Conservation (phyloP, 345 rosid genomes). For the Conringia planisiliqua region DNA sequence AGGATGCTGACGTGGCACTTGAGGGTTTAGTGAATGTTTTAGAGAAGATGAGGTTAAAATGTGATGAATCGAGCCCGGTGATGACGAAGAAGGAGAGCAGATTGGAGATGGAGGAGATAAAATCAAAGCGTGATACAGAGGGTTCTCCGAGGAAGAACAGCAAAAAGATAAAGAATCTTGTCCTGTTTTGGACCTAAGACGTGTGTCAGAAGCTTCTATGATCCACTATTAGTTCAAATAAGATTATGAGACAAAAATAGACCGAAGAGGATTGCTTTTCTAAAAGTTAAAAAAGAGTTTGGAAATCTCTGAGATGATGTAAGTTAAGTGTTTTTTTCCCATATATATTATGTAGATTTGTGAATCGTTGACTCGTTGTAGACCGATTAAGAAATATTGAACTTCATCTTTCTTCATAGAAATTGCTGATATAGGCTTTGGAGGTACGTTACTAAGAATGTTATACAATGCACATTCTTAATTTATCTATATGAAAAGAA, state of each 20-base stretch:
- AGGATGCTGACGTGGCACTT: conserved; percentile 47
- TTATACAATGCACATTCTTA: too few species aligned
- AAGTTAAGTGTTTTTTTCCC: background rate
- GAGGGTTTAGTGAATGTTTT: conserved; percentile 45
- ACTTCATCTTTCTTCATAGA: background rate
- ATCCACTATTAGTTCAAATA: conserved; percentile 5
- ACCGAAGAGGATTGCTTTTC: conserved; percentile 9
- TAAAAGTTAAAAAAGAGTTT: background rate
- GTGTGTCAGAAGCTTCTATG: conserved; percentile 1
- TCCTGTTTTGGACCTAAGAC: conserved; percentile 27
- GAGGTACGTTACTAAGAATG: conserved; percentile 1
- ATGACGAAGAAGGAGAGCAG: conserved; percentile 10
- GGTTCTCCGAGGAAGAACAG: conserved; percentile 30
- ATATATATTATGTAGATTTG: background rate
- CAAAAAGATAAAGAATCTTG: conserved; percentile 28
- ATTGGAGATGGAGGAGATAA: conserved; percentile 20
- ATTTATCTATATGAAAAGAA: too few species aligned
- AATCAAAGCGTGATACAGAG: conserved; percentile 1
- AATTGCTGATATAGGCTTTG: background rate
- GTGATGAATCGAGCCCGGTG: background rate
- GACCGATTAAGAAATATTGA: background rate
- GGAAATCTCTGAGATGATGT: background rate
- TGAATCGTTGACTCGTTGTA: conserved; percentile 7
- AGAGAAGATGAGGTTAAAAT: conserved; percentile 37
- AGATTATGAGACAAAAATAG: conserved; percentile 12